Evolutionary conservation across 164 flowering plant species (phyloP).

Genomic region (Vitis vinifera): DNA sequence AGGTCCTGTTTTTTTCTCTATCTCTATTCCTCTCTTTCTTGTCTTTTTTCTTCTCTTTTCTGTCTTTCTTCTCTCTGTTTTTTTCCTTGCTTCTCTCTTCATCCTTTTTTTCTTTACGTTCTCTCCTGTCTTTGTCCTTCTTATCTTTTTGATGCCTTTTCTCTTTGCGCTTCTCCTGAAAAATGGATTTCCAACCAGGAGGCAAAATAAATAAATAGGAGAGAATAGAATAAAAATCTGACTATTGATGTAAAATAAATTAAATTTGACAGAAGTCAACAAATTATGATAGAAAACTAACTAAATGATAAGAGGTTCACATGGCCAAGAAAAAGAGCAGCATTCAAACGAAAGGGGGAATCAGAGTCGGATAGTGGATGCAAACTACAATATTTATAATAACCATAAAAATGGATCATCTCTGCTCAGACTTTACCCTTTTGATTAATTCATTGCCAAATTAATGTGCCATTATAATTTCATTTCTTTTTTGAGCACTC

Average conservation of each 20-base stretch:
- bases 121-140: constrained; percentile 18
- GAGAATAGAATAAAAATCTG: background rate
- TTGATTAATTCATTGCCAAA: too few relatives aligned
- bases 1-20: constrained; percentile 21
- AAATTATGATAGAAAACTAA: too few relatives aligned
- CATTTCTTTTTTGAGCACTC: too few relatives aligned
- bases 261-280: too few relatives aligned
- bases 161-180: constrained; percentile 25
- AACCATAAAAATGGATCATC: too few relatives aligned
- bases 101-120: constrained; percentile 20
- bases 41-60: constrained; percentile 23
- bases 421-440: too few relatives aligned
- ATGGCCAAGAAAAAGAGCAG: too few relatives aligned
- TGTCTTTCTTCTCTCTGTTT: constrained; percentile 15
- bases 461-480: too few relatives aligned
- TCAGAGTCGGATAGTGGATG: too few relatives aligned
- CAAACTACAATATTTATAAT: too few relatives aligned
- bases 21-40: constrained; percentile 18
- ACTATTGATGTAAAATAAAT: background rate
- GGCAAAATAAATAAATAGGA: background rate
- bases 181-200: background rate
- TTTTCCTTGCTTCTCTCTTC: constrained; percentile 23
- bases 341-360: too few relatives aligned
- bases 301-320: too few relatives aligned
- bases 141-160: constrained; percentile 25